Percentiles rank a stretch among this genome's conserved stretches.
These are phyloP conservation scores for Tricholoma saponaceum DNA, from an alignment of 768 basidiomycete genomes.

Conservation along the genomic window DNA sequence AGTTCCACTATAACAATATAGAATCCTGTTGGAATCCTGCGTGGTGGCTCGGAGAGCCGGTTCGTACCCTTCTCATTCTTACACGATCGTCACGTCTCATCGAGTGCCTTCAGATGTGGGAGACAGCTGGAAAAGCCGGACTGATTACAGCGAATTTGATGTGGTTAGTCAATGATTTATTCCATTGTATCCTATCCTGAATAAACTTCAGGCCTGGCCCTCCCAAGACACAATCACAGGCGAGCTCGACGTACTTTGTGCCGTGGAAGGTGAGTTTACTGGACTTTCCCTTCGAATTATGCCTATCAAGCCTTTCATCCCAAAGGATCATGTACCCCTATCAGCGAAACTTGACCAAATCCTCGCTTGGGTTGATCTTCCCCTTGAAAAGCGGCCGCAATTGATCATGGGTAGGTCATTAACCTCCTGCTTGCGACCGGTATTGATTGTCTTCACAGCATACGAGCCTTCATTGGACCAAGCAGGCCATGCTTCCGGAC, in stretches of 20 bases:
- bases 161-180: slow-evolving; percentile 57
- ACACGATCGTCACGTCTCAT: neutral
- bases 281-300: neutral
- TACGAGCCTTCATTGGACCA: slow-evolving; percentile 88
- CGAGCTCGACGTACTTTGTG: slow-evolving; percentile 68
- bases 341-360: slow-evolving; percentile 74
- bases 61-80: slow-evolving; percentile 24
- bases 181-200: neutral
- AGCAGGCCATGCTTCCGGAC: slow-evolving; percentile 72
- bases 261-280: slow-evolving; percentile 61
- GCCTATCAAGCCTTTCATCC: neutral
- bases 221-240: slow-evolving; percentile 60
- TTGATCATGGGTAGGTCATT: slow-evolving; percentile 60
- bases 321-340: slow-evolving; percentile 58
- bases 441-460: slow-evolving; percentile 32
- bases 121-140: slow-evolving; percentile 72
- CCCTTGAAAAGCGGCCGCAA: slow-evolving; percentile 66
- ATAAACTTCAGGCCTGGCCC: slow-evolving; percentile 72
- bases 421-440: slow-evolving; percentile 5
- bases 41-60: slow-evolving; percentile 93
- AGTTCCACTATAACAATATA: slow-evolving; percentile 69
- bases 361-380: slow-evolving; percentile 79
- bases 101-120: slow-evolving; percentile 71
- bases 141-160: slow-evolving; percentile 82
- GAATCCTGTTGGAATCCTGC: slow-evolving; percentile 58